These are phyloP conservation scores for Hymenoscyphus repandus DNA, from an alignment of 2,329 filamentous ascomycete genomes.

Conservation along the genomic window DNA sequence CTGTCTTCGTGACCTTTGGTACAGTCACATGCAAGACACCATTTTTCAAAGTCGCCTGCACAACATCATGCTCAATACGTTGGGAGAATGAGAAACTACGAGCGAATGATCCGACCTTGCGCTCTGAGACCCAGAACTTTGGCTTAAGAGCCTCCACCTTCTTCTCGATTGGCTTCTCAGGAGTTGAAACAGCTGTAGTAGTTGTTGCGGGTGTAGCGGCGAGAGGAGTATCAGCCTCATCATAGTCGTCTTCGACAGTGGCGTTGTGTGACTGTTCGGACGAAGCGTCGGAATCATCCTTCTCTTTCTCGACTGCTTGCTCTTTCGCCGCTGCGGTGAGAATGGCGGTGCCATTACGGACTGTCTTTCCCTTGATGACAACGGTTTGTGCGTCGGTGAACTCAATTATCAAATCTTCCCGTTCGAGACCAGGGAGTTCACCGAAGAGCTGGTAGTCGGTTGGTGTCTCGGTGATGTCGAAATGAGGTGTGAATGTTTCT, in stretches of 20 bases:
- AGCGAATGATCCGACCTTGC: constrained; percentile 60
- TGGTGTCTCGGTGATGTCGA: constrained; percentile 68
- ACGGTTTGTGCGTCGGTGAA: constrained; percentile 73
- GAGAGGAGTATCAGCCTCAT: constrained; percentile 22
- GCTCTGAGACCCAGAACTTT: constrained; percentile 68
- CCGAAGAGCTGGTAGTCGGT: constrained; percentile 70
- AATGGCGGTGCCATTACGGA: constrained; percentile 52
- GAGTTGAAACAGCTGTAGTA: constrained; percentile 30
- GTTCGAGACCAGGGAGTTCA: constrained; percentile 68
- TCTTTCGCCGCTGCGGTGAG: constrained; percentile 47
- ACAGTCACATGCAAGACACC: constrained; percentile 59
- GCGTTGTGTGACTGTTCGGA: constrained; percentile 26
- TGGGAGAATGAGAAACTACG: constrained; percentile 63
- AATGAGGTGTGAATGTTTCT: constrained; percentile 61
- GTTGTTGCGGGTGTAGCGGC: constrained; percentile 14
- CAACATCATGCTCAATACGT: constrained; percentile 55
- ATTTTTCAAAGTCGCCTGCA: constrained; percentile 57
- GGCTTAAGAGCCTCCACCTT: constrained; percentile 36
- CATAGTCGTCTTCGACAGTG: constrained; percentile 25
- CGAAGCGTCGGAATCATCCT: constrained; percentile 21
- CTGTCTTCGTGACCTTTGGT: constrained; percentile 58
- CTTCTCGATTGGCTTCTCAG: constrained; percentile 35
- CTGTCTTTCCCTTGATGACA: constrained; percentile 52
- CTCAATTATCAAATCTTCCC: constrained; percentile 68
- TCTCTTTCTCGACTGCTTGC: constrained; percentile 37